Base-by-base conservation (phyloP, 2,329 filamentous ascomycete genomes). In the Cladophialophora yegresii region DNA sequence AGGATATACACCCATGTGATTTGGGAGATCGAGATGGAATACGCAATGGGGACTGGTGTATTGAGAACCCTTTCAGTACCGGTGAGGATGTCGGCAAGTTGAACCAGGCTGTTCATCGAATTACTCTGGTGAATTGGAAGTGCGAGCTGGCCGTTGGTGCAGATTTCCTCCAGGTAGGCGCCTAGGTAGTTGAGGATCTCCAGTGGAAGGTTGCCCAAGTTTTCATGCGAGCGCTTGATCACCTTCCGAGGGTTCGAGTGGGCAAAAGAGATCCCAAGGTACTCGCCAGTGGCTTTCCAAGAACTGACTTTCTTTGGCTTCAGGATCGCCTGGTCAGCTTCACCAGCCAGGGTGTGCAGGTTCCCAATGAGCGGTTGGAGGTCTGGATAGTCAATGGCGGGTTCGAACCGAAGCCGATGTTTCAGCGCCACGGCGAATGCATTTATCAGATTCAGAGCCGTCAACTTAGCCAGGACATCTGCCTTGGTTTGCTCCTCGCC, bases 1-100 rank as follows among this genome's bases (percentile, higher is more conserved):
- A 92, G 78, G 59, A 95, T 87, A 77, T 95, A 96, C 58, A 92
- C 84, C 86, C 90, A 93, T 33, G 91, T 91, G 73, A 95, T 93
- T 75, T 96, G 91, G 22, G 88, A 87, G 75, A 95, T 93, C 71
- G 90, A 86, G 71, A 96, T 95, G 69, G 85, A 87, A 80, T 96
- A 96, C 54, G 91, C 91, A 62, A 92, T 84, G 2, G 91, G 91
- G 0, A 96, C 84, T 1, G 91, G 91, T 0, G 91, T 96, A 75
- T 89, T 90, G 33, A 93, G 85, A 22, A 96, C 87, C 67, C 91
- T 88, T 73, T 95, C 90, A 54, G 87, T 87, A 64, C 88, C 87
- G 16, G 85, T 85, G 70, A 92, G 80, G 62, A 88, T 84, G 69
- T 96, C 91, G 73, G 90, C 91, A 60, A 96, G 79, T 4, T 83